A percentile compares a stretch with the other conserved stretches of the same genome.
Evolutionary conservation across 2,329 filamentous ascomycete species (phyloP).

Genomic region (Venturia asperata): DNA sequence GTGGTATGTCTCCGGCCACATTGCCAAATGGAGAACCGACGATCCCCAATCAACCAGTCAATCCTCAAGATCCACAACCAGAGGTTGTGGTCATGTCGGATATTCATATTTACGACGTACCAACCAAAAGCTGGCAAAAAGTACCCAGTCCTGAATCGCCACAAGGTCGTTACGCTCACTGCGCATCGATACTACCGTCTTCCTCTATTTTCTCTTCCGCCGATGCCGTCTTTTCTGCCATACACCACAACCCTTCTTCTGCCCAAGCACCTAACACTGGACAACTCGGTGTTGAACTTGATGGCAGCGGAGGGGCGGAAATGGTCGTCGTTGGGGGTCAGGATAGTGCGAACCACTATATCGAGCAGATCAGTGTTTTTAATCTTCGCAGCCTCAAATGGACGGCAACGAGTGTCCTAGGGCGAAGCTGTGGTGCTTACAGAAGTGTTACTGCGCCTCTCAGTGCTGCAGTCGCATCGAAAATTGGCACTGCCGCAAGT

Average conservation of each 20-base stretch:
- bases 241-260: constrained; percentile 81
- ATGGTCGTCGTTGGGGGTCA: constrained; percentile 97
- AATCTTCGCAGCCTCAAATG: constrained; percentile 92
- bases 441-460: constrained; percentile 89
- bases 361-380: constrained; percentile 97
- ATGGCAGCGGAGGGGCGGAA: constrained; percentile 86
- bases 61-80: constrained; percentile 57
- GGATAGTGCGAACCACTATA: constrained; percentile 96
- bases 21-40: constrained; percentile 35
- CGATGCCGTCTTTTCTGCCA: constrained; percentile 73
- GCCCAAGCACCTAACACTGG: constrained; percentile 74
- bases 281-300: constrained; percentile 77
- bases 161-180: constrained; percentile 93
- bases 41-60: constrained; percentile 33
- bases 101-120: constrained; percentile 89
- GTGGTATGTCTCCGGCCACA: constrained; percentile 84
- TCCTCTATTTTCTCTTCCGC: constrained; percentile 79
- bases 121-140: constrained; percentile 74
- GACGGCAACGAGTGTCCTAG: constrained; percentile 81
- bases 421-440: constrained; percentile 92
- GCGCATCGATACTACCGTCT: constrained; percentile 84
- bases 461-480: constrained; percentile 55
- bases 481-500: constrained; percentile 54
- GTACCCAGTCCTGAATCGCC: constrained; percentile 74
- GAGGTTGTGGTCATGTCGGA: constrained; percentile 98